Base-by-base conservation (phyloP, 305 asterid species). In the Striga hermonthica region DNA sequence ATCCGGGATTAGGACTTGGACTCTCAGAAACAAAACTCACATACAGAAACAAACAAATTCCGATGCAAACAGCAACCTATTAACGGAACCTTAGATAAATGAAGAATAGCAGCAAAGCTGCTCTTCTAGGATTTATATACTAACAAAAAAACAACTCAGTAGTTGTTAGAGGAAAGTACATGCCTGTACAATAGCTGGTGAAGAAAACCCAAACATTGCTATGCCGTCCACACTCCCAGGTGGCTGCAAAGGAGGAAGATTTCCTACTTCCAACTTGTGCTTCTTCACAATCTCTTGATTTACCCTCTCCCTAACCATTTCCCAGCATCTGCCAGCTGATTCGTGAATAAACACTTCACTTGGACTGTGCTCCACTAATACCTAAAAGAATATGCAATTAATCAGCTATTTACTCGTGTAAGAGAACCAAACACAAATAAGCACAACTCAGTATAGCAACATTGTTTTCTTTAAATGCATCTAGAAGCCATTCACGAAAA, bases 171-270 rank as follows among this genome's bases (percentile, higher is more conserved):
- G 22, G 5, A 16, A 65, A 40, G 57, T 69, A 45, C 81, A 66
- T 78, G 68, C 99, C 97, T 86, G 99, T 62, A 88, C 75, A 70
- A 93, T 90, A 63, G 84, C 82, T 31, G 97, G 96, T 22, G 99
- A 86, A 66, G 93, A 78, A 74, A 93, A 88, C 65, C 99, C 99
- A 75, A 93, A 93, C 99, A 93, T 93, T 73, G 90, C 97, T 83
- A 90, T 81, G 76, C 99, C 99, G 54, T 90, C 97, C 36, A 88
- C 74, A 82, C 99, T 93, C 70, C 97, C 97, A 45, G 95, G 97
- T 62, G 99, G 99, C 82, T 90, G 97, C 84, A 90, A 70, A 73
- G 96, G 97, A 71, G 90, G 95, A 73, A 93, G 99, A 36, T 83
- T 85, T 7, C 7, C 54, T 61, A 67, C 86, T 72, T 95, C 95